phyloP scores from a whole-genome alignment of 805 yeast species.

The Ogataea polymorpha region DNA sequence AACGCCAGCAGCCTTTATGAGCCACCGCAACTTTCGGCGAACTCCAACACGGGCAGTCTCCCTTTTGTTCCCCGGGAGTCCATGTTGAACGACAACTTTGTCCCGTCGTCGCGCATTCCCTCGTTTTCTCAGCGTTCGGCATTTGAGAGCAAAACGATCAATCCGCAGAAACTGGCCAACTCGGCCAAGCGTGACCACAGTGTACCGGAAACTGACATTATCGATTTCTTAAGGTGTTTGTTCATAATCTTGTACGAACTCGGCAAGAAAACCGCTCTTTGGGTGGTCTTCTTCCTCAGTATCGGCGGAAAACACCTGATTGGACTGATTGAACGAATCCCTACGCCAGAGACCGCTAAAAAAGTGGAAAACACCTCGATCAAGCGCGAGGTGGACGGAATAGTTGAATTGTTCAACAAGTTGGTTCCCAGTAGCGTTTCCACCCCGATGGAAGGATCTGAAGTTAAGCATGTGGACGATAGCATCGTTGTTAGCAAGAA shows the following conservation, averaged over 20 bases:
- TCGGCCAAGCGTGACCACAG: not conserved
- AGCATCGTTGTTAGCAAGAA: slow-evolving; percentile 14
- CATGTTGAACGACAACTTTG: slow-evolving; percentile 9
- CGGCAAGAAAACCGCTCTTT: slow-evolving; percentile 21
- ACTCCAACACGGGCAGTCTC: slow-evolving; percentile 9
- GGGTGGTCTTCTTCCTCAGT: slow-evolving; percentile 25
- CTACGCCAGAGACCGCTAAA: slow-evolving; percentile 22
- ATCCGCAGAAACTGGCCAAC: not conserved
- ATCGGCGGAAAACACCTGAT: slow-evolving; percentile 12
- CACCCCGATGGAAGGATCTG: slow-evolving; percentile 15
- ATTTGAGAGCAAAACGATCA: slow-evolving; percentile 1
- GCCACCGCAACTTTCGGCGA: slow-evolving; percentile 11
- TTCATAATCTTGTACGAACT: slow-evolving; percentile 19
- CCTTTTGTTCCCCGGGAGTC: slow-evolving; percentile 22
- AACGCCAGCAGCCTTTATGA: slow-evolving; percentile 10
- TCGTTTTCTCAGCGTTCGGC: slow-evolving; percentile 5
- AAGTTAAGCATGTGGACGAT: slow-evolving; percentile 9
- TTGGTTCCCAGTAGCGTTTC: slow-evolving; percentile 22
- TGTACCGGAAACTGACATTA: slow-evolving; percentile 22
- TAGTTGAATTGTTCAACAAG: slow-evolving; percentile 16
- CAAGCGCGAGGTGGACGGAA: slow-evolving; percentile 10
- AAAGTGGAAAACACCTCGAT: slow-evolving; percentile 13
- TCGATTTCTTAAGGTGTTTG: slow-evolving; percentile 25
- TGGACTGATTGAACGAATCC: slow-evolving; percentile 22
- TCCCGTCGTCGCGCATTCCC: slow-evolving; percentile 14